phyloP scores from a whole-genome alignment of 306 rosid genomes.

The Ormosia emarginata region DNA sequence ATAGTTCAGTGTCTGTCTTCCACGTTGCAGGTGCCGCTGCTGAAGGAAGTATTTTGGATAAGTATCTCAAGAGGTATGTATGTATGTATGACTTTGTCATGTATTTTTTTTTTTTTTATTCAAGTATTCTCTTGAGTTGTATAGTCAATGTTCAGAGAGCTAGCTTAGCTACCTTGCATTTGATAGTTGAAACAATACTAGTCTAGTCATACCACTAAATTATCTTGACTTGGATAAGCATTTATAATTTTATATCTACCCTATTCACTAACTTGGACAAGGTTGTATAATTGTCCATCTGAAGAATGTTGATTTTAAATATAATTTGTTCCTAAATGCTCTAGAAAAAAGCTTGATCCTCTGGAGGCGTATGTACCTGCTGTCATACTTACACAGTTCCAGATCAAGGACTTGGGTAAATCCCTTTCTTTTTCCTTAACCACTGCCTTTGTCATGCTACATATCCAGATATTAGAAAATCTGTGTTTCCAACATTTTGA shows the following conservation, averaged over 20 bases:
- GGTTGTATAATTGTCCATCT: neutral
- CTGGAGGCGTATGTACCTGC: conserved; percentile 82
- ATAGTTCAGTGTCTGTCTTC: neutral
- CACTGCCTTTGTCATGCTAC: neutral
- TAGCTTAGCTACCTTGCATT: too few relatives aligned
- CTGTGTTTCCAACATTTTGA: neutral
- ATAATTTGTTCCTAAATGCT: conserved; percentile 12
- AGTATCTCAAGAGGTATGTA: conserved; percentile 65
- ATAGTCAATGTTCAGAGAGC: neutral
- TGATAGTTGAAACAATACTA: too few relatives aligned
- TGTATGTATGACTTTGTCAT: neutral
- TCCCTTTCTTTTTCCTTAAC: neutral
- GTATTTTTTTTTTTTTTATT: neutral
- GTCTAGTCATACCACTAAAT: too few relatives aligned
- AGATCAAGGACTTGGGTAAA: conserved; percentile 86
- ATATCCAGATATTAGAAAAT: neutral
- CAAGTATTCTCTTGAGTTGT: neutral
- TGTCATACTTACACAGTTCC: conserved; percentile 76
- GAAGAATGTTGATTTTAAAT: neutral
- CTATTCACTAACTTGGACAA: neutral
- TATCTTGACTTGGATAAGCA: neutral
- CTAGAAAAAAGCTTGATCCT: conserved; percentile 85
- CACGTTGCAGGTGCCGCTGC: conserved; percentile 50
- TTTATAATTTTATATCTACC: neutral
- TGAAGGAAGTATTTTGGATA: conserved; percentile 61